A percentile compares a stretch with the other conserved stretches of the same genome.
Evolutionary conservation across 1,284 basidiomycete species (phyloP).

Genomic region (Cutaneotrichosporon cyanovorans): DNA sequence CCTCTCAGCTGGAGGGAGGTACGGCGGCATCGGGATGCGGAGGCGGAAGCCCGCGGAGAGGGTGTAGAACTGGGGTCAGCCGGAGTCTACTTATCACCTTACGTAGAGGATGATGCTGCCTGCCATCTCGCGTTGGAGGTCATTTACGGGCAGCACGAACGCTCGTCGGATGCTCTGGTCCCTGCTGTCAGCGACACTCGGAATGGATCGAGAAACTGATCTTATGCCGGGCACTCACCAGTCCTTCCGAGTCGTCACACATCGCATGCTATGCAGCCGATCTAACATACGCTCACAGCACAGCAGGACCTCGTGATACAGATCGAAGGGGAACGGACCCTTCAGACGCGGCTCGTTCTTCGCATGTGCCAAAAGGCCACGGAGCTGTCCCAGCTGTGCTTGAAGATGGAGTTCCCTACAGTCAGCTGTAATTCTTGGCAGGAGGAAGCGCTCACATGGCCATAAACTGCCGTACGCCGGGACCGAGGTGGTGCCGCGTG

Average conservation of each 20-base stretch:
- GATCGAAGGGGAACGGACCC: slow-evolving; percentile 73
- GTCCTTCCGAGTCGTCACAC: slow-evolving; percentile 85
- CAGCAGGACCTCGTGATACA: slow-evolving; percentile 77
- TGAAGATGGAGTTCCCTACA: slow-evolving; percentile 87
- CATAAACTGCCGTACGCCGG: slow-evolving; percentile 69
- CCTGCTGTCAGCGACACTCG: slow-evolving; percentile 7
- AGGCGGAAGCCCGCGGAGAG: slow-evolving; percentile 78
- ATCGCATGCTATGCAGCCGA: slow-evolving; percentile 82
- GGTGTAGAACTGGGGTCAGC: slow-evolving; percentile 57
- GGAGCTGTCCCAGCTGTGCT: slow-evolving; percentile 74
- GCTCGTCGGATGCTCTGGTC: slow-evolving; percentile 55
- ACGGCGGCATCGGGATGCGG: slow-evolving; percentile 87
- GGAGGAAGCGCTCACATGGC: slow-evolving; percentile 59
- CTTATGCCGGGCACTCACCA: slow-evolving; percentile 56
- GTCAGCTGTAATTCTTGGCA: slow-evolving; percentile 1
- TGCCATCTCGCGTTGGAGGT: slow-evolving; percentile 73
- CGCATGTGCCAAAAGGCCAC: slow-evolving; percentile 73
- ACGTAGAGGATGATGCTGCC: slow-evolving; percentile 83
- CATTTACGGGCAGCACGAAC: slow-evolving; percentile 82
- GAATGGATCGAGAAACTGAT: no score
- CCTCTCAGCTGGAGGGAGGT: slow-evolving; percentile 82
- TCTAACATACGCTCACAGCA: slow-evolving; percentile 84
- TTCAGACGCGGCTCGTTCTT: slow-evolving; percentile 90
- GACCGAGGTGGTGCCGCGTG: slow-evolving; percentile 27
- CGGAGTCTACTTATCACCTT: slow-evolving; percentile 7